Evolutionary conservation across 2,329 filamentous ascomycete genomes (phyloP), one percentile per base, ranked within the genome.

Genomic region (Ceratocystis cacaofunesta): DNA sequence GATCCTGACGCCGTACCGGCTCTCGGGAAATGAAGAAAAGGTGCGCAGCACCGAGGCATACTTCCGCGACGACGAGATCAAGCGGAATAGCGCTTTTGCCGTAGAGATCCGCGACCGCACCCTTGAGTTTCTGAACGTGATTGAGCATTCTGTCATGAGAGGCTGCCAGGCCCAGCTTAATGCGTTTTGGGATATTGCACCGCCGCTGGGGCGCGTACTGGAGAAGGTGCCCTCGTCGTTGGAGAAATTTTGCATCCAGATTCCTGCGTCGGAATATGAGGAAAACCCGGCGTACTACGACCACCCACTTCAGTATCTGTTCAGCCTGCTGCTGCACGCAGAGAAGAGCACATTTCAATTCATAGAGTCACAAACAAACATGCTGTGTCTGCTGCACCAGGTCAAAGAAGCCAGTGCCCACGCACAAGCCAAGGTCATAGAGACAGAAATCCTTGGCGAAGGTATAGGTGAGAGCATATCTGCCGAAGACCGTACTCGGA

Each of bases 131-230:
- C 81, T 89, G 70, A 80, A 82, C 60, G 84, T 94, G 5, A 84
- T 96, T 36, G 90, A 96, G 73, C 82, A 86, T 70, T 94, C 94
- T 65, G 92, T 96, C 25, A 85, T 86, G 22, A 85, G 89, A 8
- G 94, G 92, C 17, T 90, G 97, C 10, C 91, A 96, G 73, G 84
- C 90, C 65, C 94, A 97, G 75, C 82, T 96, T 1, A 92, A 88
- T 8, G 92, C 92, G 0, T 99, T 97, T 74, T 99, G 94, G 94
- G 94, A 99, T 72, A 95, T 97, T 71, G 92, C 92, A 1, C 94
- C 94, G 2, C 85, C 86, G 2, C 80, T 99, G 0, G 80, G 87
- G 30, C 81, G 85, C 17, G 79, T 97, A 60, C 81, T 95, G 10
- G 89, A 95, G 67, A 88, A 88, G 71, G 86, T 96, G 25, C 92